These are phyloP conservation scores for Taiwanofungus camphoratus DNA, from an alignment of 1,284 basidiomycete genomes.

Conservation along the genomic window DNA sequence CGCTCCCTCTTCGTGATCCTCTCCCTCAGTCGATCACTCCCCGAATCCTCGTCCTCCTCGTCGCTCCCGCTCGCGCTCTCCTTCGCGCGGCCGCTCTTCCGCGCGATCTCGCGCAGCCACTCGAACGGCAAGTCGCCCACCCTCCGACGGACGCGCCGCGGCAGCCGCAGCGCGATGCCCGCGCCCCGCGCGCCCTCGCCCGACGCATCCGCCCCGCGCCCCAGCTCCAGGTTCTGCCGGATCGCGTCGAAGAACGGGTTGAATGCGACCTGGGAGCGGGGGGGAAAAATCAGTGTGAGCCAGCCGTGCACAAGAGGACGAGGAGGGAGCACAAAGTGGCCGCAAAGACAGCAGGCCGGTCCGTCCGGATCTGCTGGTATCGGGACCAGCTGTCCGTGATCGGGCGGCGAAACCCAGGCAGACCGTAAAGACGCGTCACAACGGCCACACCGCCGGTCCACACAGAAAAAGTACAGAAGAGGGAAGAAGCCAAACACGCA, in stretches of 20 bases:
- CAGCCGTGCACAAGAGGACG: too few relatives aligned
- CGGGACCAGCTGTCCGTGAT: too few relatives aligned
- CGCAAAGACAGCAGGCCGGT: neutral
- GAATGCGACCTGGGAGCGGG: conserved; percentile 35
- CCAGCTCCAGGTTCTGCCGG: conserved; percentile 89
- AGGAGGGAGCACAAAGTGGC: neutral
- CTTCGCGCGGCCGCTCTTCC: conserved; percentile 32
- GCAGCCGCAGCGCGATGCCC: conserved; percentile 74
- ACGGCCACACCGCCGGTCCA: neutral
- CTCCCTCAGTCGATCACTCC: conserved; percentile 14
- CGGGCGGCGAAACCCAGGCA: too few relatives aligned
- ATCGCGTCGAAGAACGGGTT: conserved; percentile 96
- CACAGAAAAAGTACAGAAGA: neutral
- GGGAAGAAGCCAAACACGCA: conserved; percentile 2
- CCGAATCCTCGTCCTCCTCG: conserved; percentile 6
- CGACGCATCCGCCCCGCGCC: conserved; percentile 57
- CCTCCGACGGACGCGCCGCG: conserved; percentile 54
- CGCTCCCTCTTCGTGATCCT: too few relatives aligned
- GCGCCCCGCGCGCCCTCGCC: conserved; percentile 59
- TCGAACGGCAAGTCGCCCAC: conserved; percentile 73
- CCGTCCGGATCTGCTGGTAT: too few relatives aligned
- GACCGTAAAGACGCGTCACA: neutral
- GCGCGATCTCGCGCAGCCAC: conserved; percentile 77
- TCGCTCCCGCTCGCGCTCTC: conserved; percentile 15
- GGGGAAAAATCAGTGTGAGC: neutral